Evolutionary conservation across 2,329 filamentous ascomycete species (phyloP).

Genomic region (Colletotrichum horii): DNA sequence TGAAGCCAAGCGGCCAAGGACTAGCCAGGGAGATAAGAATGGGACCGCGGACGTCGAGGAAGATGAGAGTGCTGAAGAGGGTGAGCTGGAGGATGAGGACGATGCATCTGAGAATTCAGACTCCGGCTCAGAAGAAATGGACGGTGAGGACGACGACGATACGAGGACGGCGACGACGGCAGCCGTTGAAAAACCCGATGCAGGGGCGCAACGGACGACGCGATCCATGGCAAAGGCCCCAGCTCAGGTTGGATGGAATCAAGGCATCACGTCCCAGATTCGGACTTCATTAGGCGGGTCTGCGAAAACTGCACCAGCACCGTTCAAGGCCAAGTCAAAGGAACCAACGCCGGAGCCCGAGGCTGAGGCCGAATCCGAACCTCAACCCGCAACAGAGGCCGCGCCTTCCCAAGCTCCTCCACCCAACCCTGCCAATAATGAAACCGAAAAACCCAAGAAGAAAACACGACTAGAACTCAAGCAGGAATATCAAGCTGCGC

Average conservation of each 20-base stretch:
- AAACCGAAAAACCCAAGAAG: background rate
- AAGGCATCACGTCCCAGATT: constrained; percentile 18
- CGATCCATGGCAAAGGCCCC: background rate
- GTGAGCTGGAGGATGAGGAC: constrained; percentile 33
- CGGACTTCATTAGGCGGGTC: constrained; percentile 14
- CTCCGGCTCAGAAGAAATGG: background rate
- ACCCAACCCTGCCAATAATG: background rate
- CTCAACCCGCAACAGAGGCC: background rate
- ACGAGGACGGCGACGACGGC: background rate
- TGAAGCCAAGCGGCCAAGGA: constrained; percentile 25
- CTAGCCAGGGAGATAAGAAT: background rate
- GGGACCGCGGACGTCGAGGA: background rate
- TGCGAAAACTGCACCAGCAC: background rate
- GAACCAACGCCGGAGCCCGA: background rate
- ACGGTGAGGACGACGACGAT: background rate
- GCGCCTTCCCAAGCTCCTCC: background rate
- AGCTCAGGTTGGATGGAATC: constrained; percentile 13
- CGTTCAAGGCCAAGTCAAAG: background rate
- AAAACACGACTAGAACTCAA: constrained; percentile 1
- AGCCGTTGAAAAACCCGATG: background rate
- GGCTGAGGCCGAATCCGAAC: background rate
- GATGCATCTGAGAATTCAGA: background rate
- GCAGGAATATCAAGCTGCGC: background rate
- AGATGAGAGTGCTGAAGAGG: constrained; percentile 32
- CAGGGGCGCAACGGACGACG: background rate